Conservation (phyloP, 805 yeast species). For the Candida michaelii region DNA sequence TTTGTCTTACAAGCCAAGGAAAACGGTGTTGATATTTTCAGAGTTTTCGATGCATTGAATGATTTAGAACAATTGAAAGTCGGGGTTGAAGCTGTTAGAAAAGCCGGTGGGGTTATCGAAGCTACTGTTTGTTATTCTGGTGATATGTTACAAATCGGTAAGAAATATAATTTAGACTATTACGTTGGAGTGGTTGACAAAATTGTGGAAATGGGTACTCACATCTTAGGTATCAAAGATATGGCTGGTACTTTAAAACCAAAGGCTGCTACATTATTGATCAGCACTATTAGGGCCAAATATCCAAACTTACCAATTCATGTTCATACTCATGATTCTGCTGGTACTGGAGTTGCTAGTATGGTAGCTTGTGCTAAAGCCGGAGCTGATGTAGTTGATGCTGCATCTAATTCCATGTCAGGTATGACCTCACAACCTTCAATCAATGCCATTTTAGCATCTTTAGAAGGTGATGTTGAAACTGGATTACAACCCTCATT, state of each 20-base stretch:
- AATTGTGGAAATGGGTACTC: conserved; percentile 93
- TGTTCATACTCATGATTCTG: conserved; percentile 98
- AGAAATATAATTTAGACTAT: conserved; percentile 93
- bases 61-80: conserved; percentile 96
- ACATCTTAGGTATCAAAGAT: conserved; percentile 95
- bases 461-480: conserved; percentile 81
- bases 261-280: conserved; percentile 79
- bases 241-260: conserved; percentile 99
- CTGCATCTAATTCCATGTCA: conserved; percentile 95
- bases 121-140: conserved; percentile 99
- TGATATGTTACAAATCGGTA: conserved; percentile 94
- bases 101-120: conserved; percentile 98
- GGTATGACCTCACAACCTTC: conserved; percentile 99
- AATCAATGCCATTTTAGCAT: conserved; percentile 86
- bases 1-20: conserved; percentile 93
- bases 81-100: conserved; percentile 96
- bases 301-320: conserved; percentile 96
- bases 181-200: conserved; percentile 78
- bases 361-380: conserved; percentile 93
- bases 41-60: conserved; percentile 96
- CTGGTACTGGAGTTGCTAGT: conserved; percentile 98
- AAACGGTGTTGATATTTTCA: conserved; percentile 94
- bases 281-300: conserved; percentile 76
- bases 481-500: conserved; percentile 67
- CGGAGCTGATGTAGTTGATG: conserved; percentile 98